Conservation (phyloP, 768 basidiomycete genomes). For the Amanita thiersii region DNA sequence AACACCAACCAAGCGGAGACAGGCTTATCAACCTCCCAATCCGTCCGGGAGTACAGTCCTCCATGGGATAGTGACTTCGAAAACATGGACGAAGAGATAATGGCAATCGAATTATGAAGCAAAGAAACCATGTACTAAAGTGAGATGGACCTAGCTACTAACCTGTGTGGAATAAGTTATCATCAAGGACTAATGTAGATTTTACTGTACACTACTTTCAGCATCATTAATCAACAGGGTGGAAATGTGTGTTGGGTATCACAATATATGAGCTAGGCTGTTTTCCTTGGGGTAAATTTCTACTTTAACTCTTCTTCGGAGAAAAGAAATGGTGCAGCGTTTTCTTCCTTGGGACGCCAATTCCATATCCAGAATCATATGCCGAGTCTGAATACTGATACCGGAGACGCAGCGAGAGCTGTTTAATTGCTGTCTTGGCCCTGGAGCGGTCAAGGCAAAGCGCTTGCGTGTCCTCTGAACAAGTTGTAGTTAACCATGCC, state of each 20-base stretch:
- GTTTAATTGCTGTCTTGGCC: slow-evolving; percentile 62
- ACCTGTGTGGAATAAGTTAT: no score
- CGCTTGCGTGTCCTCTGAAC: slow-evolving; percentile 61
- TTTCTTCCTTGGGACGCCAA: slow-evolving; percentile 12
- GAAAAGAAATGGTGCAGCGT: slow-evolving; percentile 8
- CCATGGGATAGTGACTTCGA: slow-evolving; percentile 54
- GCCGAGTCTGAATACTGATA: slow-evolving; percentile 6
- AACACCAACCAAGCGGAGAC: slow-evolving; percentile 5
- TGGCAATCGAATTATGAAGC: not conserved
- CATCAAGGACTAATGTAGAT: no score
- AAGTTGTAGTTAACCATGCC: not conserved
- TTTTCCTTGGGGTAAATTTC: no score
- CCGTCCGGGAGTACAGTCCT: slow-evolving; percentile 43
- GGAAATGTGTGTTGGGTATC: no score
- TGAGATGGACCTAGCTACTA: no score
- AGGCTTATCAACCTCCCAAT: not conserved
- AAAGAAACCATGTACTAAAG: not conserved
- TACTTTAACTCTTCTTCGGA: slow-evolving; percentile 1
- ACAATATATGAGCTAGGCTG: no score
- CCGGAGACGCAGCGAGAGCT: slow-evolving; percentile 6
- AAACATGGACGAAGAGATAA: no score
- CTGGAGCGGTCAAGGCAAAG: slow-evolving; percentile 71
- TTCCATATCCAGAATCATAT: slow-evolving; percentile 5
- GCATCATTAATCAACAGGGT: slow-evolving; percentile 52
- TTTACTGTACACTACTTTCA: slow-evolving; percentile 54